Evolutionary conservation across 768 basidiomycete species (phyloP), one percentile per base, ranked within the genome.

Genomic region (Suillus lakei): DNA sequence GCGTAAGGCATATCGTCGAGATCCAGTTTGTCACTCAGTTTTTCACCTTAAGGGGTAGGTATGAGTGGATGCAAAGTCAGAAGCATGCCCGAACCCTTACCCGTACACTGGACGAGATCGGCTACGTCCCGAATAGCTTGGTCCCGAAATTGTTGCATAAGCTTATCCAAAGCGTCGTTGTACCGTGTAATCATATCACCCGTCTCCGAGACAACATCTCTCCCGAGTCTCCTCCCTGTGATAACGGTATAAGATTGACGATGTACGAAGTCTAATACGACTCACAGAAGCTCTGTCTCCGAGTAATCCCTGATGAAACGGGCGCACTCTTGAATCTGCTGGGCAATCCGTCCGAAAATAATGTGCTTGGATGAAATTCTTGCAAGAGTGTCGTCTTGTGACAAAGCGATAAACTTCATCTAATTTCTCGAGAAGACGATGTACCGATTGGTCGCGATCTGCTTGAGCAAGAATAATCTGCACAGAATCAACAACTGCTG

Each of bases 231-330:
- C 13, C 12, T 15, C 62, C 62, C 62, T 63, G 32, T 38, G 3
- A 28, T n/a, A n/a, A 30, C 15, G 15, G 7, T n/a, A 12, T 54
- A 13, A 13, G 12, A 38, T 38, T 26, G 9, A 13, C 6, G 18
- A 32, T 26, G 10, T n/a, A 9, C 21, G 15, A 5, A 36, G 15
- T 12, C 3, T 13, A 6, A 67, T 68, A 4, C 13, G 18, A n/a
- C 53, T 32, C 38, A 75, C 72, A 55, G 54, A 70, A 71, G 32
- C 60, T 69, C 54, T 9, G 63, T 71, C 48, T 64, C 67, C 16
- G 72, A 68, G 62, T 76, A 76, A n/a, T 71, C 70, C 7, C 64
- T 68, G 30, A 76, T 74, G 55, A 76, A 76, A 62, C 72, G 67
- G 0, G 68, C 74, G 50, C 75, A 76, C 46, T 76, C 75, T 12